Evolutionary conservation across 305 asterid genomes (phyloP).

Genomic region (Petunia hybrid): DNA sequence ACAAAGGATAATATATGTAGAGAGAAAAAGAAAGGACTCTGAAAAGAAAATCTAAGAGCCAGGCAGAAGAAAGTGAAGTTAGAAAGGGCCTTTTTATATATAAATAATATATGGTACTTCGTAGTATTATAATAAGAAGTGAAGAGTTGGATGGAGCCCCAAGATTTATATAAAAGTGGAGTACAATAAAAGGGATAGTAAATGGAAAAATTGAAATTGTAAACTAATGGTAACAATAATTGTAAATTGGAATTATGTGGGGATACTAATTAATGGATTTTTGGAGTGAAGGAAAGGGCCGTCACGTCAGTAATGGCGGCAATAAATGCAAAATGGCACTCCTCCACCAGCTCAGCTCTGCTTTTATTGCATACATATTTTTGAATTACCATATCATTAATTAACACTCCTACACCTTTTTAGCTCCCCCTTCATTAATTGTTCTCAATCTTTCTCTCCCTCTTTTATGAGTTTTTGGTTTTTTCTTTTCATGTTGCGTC

Average conservation of each 20-base stretch:
- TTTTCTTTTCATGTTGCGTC: background rate
- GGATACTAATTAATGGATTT: constrained; percentile 29
- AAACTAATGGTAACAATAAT: background rate
- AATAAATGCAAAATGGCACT: constrained; percentile 75
- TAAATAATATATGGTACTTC: background rate
- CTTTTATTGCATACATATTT: constrained; percentile 23
- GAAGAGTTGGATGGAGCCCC: constrained; percentile 29
- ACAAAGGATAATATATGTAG: background rate
- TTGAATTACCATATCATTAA: background rate
- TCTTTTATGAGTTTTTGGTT: background rate
- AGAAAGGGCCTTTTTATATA: constrained; percentile 27
- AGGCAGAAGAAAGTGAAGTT: constrained; percentile 9
- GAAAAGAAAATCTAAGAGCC: constrained; percentile 17
- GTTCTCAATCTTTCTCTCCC: background rate
- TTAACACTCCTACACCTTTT: background rate
- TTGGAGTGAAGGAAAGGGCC: constrained; percentile 27
- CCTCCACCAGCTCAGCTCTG: constrained; percentile 11
- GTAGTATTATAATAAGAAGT: constrained; percentile 34
- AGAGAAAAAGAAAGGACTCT: constrained; percentile 12
- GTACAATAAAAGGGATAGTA: background rate
- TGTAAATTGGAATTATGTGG: background rate
- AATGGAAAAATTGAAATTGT: background rate
- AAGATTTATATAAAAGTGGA: background rate
- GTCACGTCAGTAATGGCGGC: constrained; percentile 54
- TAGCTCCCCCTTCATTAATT: background rate